Conservation (phyloP, 257 asterid species). For the Lantana camara region DNA sequence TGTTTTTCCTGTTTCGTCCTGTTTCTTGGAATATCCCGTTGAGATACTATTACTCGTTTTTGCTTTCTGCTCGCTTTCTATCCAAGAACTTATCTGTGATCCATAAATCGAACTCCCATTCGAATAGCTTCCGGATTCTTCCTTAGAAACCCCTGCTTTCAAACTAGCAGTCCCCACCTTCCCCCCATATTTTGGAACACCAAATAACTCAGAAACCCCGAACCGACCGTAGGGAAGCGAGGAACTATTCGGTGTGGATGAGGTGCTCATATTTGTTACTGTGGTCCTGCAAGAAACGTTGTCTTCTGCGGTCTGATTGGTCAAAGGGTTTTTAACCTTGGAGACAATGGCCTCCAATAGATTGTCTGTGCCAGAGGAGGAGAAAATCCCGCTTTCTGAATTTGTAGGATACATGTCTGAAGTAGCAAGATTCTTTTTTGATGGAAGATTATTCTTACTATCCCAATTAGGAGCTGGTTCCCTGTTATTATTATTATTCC, state of each 20-base stretch:
- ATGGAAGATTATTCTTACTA: constrained; percentile 26
- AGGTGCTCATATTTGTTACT: constrained; percentile 51
- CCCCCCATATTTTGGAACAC: constrained; percentile 52
- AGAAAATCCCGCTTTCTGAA: constrained; percentile 53
- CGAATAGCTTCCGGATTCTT: constrained; percentile 50
- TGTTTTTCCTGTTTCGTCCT: constrained; percentile 59
- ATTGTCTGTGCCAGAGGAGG: constrained; percentile 50
- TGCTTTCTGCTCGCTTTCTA: constrained; percentile 47
- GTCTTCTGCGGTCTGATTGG: constrained; percentile 48
- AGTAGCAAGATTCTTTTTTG: constrained; percentile 39
- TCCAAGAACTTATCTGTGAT: constrained; percentile 77
- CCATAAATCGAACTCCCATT: constrained; percentile 67
- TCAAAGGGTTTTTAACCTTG: constrained; percentile 40
- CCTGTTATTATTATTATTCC: constrained; percentile 36
- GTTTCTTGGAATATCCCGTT: constrained; percentile 64
- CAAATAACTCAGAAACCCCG: constrained; percentile 52
- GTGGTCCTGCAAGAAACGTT: constrained; percentile 56
- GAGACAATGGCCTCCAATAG: constrained; percentile 79
- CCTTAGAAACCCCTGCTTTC: constrained; percentile 43
- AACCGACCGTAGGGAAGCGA: constrained; percentile 49
- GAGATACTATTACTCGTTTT: constrained; percentile 62
- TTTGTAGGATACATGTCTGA: constrained; percentile 38
- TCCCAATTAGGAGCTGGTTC: constrained; percentile 37
- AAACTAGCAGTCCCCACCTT: constrained; percentile 49
- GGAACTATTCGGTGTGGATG: constrained; percentile 41